Base-by-base conservation (phyloP, 2,329 filamentous ascomycete species). In the Grosmannia huntii region DNA sequence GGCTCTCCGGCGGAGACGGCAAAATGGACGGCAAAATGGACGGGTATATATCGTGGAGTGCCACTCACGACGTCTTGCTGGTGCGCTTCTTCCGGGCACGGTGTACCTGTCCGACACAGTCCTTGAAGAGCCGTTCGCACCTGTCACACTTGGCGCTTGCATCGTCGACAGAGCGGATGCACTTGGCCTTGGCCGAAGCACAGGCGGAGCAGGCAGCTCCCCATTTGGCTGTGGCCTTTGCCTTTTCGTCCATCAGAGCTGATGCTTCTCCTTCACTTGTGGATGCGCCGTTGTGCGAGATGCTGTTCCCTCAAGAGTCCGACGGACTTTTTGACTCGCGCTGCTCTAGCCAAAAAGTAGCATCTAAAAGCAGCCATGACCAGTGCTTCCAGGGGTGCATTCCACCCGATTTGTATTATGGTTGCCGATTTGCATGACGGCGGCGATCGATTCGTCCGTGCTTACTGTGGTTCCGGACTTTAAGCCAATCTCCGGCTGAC, bases 61-160 rank as follows among this genome's bases (percentile, higher is more conserved):
- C 9, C 23, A 72, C 76, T 71, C 68, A 79, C 77, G 76, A 79
- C 36, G 75, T 74, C 60, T 75, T 78, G 38, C 68, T 69, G 36
- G 75, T 73, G 62, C 77, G 70, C 68, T 79, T 80, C 66, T 80
- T 80, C 33, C 77, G 71, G 4, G 75, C 75, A 27, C 71, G 72
- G 62, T 77, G 76, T 28, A 77, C 65, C 62, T 80, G 76, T 12
- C 68, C 69, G 0, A 70, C 66, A 60, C 77, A 80, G 38, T 74
- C 71, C 61, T 79, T 80, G 44, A 71, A 70, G 5, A 80, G 66
- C 16, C 77, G 69, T 59, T 76, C 71, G 60, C 77, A 79, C 60
- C 76, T 65, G 59, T 78, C 76, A 59, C 76, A 79, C 61, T 76
- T 78, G 21, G 72, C 64, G 1, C 69, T 70, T 0, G 66, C 62